These are phyloP conservation scores for Mycena olivaceomarginata DNA, from an alignment of 768 basidiomycete species.

Conservation along the genomic window DNA sequence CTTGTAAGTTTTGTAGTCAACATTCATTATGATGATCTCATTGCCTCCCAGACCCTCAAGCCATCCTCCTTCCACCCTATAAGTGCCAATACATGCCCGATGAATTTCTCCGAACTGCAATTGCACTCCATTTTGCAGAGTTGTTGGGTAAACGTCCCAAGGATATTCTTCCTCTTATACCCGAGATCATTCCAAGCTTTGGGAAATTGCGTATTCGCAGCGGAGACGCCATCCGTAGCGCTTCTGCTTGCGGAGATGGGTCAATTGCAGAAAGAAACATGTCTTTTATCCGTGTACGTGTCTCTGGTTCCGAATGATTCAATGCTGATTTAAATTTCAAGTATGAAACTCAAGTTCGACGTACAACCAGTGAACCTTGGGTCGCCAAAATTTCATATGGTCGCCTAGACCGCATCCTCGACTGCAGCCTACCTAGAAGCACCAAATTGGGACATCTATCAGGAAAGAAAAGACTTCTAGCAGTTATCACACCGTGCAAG, in stretches of 20 bases:
- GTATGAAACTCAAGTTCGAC: background rate
- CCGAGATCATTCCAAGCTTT: constrained; percentile 15
- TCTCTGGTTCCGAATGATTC: background rate
- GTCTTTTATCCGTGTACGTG: constrained; percentile 22
- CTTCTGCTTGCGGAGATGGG: constrained; percentile 4
- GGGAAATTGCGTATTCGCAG: constrained; percentile 17
- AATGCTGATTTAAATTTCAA: background rate
- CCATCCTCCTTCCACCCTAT: background rate
- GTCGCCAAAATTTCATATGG: background rate
- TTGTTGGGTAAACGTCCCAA: constrained; percentile 13
- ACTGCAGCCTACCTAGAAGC: background rate
- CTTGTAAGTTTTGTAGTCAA: background rate
- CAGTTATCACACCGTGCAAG: constrained; percentile 3
- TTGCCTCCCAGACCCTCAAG: background rate
- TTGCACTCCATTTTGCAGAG: constrained; percentile 43
- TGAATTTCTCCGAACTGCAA: background rate
- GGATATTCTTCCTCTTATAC: background rate
- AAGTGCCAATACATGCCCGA: background rate
- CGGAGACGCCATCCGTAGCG: constrained; percentile 11
- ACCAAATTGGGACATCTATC: background rate
- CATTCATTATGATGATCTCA: background rate
- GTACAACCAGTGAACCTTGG: background rate
- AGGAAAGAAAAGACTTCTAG: background rate
- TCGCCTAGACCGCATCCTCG: background rate
- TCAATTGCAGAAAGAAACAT: constrained; percentile 14